Conservation (phyloP, 2,329 filamentous ascomycete species). For the Fusarium veterinarium region DNA sequence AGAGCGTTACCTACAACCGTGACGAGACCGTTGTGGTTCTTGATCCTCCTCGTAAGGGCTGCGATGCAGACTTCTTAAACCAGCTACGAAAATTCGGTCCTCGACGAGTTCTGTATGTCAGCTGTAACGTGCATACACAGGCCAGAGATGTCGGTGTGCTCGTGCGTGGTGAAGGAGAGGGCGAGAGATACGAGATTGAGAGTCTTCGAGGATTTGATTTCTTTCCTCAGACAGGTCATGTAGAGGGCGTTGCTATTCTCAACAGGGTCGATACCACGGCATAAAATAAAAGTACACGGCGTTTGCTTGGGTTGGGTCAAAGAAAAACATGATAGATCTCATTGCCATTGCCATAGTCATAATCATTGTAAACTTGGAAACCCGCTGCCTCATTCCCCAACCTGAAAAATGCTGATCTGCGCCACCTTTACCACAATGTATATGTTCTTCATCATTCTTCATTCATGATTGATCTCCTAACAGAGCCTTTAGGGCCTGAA, state of each 20-base stretch:
- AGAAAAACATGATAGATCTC: conserved; percentile 20
- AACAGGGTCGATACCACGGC: conserved; percentile 60
- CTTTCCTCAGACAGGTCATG: conserved; percentile 86
- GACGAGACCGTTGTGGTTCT: conserved; percentile 93
- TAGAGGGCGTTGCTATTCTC: conserved; percentile 74
- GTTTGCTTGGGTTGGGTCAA: conserved; percentile 15
- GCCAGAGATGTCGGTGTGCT: conserved; percentile 91
- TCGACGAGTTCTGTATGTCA: conserved; percentile 88
- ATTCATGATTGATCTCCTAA: conserved; percentile 55
- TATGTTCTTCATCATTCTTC: neutral
- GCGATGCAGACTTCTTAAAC: conserved; percentile 83
- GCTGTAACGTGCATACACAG: conserved; percentile 98
- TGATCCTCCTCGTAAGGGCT: conserved; percentile 96
- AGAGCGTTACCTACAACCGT: conserved; percentile 75
- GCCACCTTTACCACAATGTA: conserved; percentile 9
- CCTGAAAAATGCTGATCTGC: conserved; percentile 8
- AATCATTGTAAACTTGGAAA: conserved; percentile 30
- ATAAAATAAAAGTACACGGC: conserved; percentile 21
- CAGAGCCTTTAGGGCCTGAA: conserved; percentile 78
- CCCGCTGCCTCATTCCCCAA: conserved; percentile 16
- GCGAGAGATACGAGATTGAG: conserved; percentile 82
- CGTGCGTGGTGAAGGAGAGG: conserved; percentile 72
- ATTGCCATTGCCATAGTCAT: conserved; percentile 30
- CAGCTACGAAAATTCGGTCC: conserved; percentile 86
- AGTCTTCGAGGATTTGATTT: conserved; percentile 95